Base-by-base conservation (phyloP, 202 grass and related monocot species). In the Zoysia matrella region DNA sequence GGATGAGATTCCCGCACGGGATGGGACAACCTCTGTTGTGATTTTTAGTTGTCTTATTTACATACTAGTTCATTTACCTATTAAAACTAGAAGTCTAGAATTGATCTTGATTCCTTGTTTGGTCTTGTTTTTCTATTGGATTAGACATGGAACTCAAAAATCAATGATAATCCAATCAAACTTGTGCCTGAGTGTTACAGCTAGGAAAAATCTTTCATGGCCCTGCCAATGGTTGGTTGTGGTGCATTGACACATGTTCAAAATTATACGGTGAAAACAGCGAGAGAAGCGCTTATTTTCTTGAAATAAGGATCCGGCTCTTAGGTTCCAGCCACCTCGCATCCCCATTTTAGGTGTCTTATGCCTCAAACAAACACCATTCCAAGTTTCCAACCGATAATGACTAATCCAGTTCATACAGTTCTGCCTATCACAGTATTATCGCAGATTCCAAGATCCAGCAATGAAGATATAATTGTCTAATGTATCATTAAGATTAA, bases 11-110 rank as follows among this genome's bases (percentile, higher is more conserved):
- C 13, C 40, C 60, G 73, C 7, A 51, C 41, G 67, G 40, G 22
- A 74, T 47, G 56, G 56, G 66, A 76, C 53, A 77, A 63, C 9
- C 3, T 2, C 1, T 62, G 71, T 84, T 63, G 47, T 46, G 47
- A 75, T 54, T 67, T 87, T 52, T 50, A 3, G 42, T 73, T 45
- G 0, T 12, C 43, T 3, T 58, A 12, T 83, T 78, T 88, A 57
- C 72, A 72, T 16, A 36, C 30, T 36, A 36, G 30, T 36, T 36
- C 30, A 36, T 36, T 36, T 36, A 36, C 30, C 30, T 36, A 36
- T 36, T 36, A 15, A 65, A 44, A 44, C 5, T 67, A 46, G 42
- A 67, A 68, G 30, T 36, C 30, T 36, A 36, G 30, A 36, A 36
- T 36, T 36, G 30, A 36, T 36, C 30, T 14, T 5, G 1, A 15